Evolutionary conservation across 2,329 filamentous ascomycete species (phyloP).

Genomic region (Setomelanomma holmii): DNA sequence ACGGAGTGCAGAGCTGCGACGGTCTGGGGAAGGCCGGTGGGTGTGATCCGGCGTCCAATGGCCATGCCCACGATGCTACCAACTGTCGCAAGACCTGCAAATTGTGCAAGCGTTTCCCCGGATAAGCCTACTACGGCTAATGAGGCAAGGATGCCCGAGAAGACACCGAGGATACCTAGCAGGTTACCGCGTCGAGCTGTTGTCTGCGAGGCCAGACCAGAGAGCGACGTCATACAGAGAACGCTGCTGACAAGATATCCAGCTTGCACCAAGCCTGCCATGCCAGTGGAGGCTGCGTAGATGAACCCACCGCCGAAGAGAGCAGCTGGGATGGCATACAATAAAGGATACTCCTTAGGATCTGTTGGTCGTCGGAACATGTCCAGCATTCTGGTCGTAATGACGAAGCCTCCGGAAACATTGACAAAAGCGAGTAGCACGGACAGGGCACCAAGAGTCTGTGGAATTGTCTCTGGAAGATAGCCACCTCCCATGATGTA

Average conservation of each 20-base stretch:
- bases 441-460: slow-evolving; percentile 76
- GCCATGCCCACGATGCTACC: slow-evolving; percentile 74
- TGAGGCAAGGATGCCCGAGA: slow-evolving; percentile 82
- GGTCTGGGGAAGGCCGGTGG: slow-evolving; percentile 86
- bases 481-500: slow-evolving; percentile 85
- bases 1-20: slow-evolving; percentile 90
- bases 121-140: slow-evolving; percentile 82
- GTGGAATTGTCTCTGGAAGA: slow-evolving; percentile 71
- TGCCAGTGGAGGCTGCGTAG: slow-evolving; percentile 79
- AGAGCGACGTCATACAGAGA: slow-evolving; percentile 81
- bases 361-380: slow-evolving; percentile 72
- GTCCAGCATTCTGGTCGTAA: slow-evolving; percentile 92
- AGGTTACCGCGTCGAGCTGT: slow-evolving; percentile 87
- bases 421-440: slow-evolving; percentile 89
- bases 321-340: slow-evolving; percentile 79
- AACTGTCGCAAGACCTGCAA: slow-evolving; percentile 74
- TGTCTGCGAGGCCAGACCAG: slow-evolving; percentile 78
- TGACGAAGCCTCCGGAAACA: slow-evolving; percentile 86
- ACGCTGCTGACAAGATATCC: slow-evolving; percentile 86
- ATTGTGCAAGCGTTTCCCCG: slow-evolving; percentile 79
- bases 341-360: slow-evolving; percentile 85
- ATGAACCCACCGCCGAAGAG: slow-evolving; percentile 83
- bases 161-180: slow-evolving; percentile 84
- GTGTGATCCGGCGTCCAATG: slow-evolving; percentile 86
- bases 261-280: slow-evolving; percentile 83